phyloP scores from a whole-genome alignment of 139 green algal genomes.

The Coccomyxa sp. region DNA sequence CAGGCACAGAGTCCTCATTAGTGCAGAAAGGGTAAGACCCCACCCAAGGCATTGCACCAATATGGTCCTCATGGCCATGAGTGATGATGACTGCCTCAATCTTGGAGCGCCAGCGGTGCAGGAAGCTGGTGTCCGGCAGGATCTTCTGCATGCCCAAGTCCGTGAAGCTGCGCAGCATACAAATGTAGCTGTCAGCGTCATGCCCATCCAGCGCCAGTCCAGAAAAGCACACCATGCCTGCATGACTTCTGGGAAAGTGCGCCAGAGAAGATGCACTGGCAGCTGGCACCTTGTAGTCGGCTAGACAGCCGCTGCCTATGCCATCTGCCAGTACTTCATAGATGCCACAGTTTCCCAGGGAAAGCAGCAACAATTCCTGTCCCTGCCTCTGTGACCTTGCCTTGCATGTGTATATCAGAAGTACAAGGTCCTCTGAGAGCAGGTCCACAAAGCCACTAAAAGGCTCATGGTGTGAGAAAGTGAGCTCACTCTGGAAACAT shows the following conservation, averaged over 20 bases:
- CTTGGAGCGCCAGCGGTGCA: constrained; percentile 90
- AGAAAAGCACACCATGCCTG: not conserved
- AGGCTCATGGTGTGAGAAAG: not conserved
- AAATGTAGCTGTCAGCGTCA: too few relatives aligned
- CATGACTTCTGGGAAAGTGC: too few relatives aligned
- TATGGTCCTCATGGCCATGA: constrained; percentile 97
- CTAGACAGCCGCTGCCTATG: too few relatives aligned
- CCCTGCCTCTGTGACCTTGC: not conserved
- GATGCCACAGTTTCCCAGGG: too few relatives aligned
- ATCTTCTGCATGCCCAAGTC: constrained; percentile 98
- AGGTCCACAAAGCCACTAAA: not conserved
- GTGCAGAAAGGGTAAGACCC: too few relatives aligned
- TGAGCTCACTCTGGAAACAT: constrained; percentile 96
- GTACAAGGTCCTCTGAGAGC: not conserved
- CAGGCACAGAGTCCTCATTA: not conserved
- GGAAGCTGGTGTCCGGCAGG: constrained; percentile 93
- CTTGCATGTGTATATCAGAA: not conserved
- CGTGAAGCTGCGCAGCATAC: constrained; percentile 81
- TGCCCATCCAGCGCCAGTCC: not conserved
- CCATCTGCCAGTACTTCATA: too few relatives aligned
- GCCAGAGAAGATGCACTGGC: too few relatives aligned
- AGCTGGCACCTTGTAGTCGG: too few relatives aligned
- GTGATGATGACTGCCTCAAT: constrained; percentile 98
- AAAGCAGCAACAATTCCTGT: too few relatives aligned
- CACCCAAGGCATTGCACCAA: constrained; percentile 94